Percentiles rank a stretch among this genome's conserved stretches.
Conservation (phyloP, 2,329 filamentous ascomycete species). For the Penicillium palitans region DNA sequence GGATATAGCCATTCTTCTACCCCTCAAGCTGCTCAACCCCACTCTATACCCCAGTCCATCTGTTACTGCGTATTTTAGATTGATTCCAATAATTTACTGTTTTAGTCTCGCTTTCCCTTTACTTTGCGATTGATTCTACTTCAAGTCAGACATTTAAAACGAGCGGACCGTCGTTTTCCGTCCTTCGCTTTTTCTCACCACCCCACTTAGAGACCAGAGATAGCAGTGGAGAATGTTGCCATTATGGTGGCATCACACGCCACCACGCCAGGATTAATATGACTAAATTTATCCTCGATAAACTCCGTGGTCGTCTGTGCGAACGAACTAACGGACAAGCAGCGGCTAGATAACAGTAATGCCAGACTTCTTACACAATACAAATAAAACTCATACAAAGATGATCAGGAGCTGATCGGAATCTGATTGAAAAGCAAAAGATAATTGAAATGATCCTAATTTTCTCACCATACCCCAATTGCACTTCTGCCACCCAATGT, state of each 20-base stretch:
- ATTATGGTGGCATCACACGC: no score
- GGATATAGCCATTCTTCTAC: neutral
- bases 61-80: neutral
- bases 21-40: neutral
- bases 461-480: neutral
- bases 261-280: no score
- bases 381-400: neutral
- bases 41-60: neutral
- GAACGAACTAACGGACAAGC: no score
- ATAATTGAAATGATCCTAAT: no score
- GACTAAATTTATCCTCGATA: no score
- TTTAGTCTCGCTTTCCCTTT: neutral
- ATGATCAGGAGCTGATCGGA: neutral
- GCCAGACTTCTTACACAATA: neutral
- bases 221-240: no score
- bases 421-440: no score
- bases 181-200: neutral
- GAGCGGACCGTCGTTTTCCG: neutral
- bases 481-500: neutral
- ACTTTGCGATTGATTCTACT: neutral
- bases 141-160: accelerated
- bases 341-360: neutral
- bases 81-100: neutral
- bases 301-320: no score
- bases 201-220: no score